Percentiles rank a stretch among this genome's conserved stretches.
Evolutionary conservation across 352 stramenopile species (phyloP).

Genomic region (Phytophthora pinifolia): DNA sequence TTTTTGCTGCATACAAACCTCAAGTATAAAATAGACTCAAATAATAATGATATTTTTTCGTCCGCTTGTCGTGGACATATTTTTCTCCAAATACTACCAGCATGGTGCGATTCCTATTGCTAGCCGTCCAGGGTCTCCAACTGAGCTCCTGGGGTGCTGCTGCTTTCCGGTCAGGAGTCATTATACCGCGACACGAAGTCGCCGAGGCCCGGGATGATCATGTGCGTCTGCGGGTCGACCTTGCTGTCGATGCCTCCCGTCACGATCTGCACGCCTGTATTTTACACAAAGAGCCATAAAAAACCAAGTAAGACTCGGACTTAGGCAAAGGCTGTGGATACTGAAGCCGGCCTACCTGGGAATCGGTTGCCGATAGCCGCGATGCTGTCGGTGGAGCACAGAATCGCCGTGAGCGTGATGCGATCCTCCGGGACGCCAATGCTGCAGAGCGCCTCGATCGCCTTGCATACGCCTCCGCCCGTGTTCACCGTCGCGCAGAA

Average conservation of each 20-base stretch:
- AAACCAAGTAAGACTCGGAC: not conserved
- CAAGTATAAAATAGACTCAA: not conserved
- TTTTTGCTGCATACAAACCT: conserved; percentile 9
- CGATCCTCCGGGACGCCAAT: conserved; percentile 22
- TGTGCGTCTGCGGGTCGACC: conserved; percentile 20
- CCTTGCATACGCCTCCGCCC: conserved; percentile 27
- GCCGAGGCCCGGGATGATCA: conserved; percentile 33
- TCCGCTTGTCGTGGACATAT: conserved; percentile 3
- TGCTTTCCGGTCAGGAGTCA: conserved; percentile 2
- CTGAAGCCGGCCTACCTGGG: conserved; percentile 26
- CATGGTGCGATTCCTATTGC: not conserved
- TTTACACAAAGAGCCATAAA: not conserved
- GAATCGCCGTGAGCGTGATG: conserved; percentile 41
- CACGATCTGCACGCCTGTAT: conserved; percentile 31
- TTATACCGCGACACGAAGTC: conserved; percentile 52
- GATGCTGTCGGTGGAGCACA: conserved; percentile 34
- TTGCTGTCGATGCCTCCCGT: conserved; percentile 36
- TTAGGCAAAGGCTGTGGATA: too few species aligned
- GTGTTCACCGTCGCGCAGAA: conserved; percentile 35
- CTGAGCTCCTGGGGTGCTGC: not conserved
- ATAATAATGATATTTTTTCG: conserved; percentile 8
- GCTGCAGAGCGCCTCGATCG: conserved; percentile 31
- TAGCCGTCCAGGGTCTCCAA: not conserved
- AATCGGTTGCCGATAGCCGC: conserved; percentile 31
- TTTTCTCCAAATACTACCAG: not conserved